Base-by-base conservation (phyloP, 345 rosid genomes). In the Rhodomyrtus tomentosa region DNA sequence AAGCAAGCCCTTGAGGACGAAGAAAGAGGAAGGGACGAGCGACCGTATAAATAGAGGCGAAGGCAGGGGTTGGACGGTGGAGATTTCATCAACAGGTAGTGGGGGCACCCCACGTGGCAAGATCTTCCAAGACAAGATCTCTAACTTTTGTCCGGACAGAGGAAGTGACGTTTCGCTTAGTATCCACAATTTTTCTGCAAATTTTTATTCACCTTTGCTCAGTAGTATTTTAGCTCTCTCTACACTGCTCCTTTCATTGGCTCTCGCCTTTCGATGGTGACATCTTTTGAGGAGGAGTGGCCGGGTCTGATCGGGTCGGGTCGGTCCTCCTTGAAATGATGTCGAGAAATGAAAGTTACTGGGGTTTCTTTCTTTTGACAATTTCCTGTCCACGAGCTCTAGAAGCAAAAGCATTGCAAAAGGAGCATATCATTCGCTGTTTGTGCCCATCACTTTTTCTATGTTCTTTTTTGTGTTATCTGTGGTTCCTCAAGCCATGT, bases 11-110 rank as follows among this genome's bases (percentile, higher is more conserved):
- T 36, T 68, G 79, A 68, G 45, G 79, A 68, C 22, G 84, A 83
- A 85, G 83, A 52, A 86, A 84, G 83, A 38, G 56, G 58, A 45
- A 51, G 53, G 73, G 22, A 36, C 29, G 24, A 32, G 38, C 1
- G 82, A 40, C 92, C 36, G 90, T 93, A 92, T 86, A 94, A 93
- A 93, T 94, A 88, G 86, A 21, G 87, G 59, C 5, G 81, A 58
- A 84, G 36, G 85, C 86, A 38, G 85, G 50, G 76, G 2, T 85
- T 83, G 91, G 87, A 92, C 91, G 96, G 94, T 88, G 76, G 86
- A 89, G 92, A 92, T 91, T 90, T 55, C 55, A 55, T 11, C 27
- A 68, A 68, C 24, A 40, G 45, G 36, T 24, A 1, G 42, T 18
- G 50, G 85, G 81, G 83, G 40, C 84, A 81, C 87, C 85, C 86